Evolutionary conservation across 2,329 filamentous ascomycete species (phyloP).

Genomic region (Diaporthe citri): DNA sequence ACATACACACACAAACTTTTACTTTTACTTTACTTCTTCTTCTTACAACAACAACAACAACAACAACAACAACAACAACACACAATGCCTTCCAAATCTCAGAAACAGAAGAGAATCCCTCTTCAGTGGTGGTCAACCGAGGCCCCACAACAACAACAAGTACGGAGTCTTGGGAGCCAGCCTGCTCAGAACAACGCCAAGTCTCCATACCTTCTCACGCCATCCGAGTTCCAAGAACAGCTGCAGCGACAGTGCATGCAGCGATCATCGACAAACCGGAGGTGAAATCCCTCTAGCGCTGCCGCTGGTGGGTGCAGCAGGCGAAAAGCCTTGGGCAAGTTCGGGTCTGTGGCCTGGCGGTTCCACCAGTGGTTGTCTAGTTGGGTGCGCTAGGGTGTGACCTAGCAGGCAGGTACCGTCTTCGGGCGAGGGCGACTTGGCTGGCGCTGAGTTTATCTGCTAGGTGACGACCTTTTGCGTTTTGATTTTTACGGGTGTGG

Average conservation of each 20-base stretch:
- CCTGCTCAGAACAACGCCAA: not conserved
- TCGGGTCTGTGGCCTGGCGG: not conserved
- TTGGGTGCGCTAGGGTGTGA: not conserved
- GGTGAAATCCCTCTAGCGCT: not conserved
- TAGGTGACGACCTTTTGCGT: not conserved
- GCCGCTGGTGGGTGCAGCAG: slow-evolving; percentile 4
- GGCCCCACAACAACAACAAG: not conserved
- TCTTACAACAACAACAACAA: not conserved
- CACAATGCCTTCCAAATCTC: slow-evolving; percentile 2
- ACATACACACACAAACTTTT: not conserved
- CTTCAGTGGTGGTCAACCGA: slow-evolving; percentile 6
- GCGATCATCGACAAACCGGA: not conserved
- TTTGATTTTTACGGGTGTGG: too few species aligned
- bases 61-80: not conserved
- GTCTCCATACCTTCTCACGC: not conserved
- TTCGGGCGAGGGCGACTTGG: too few species aligned
- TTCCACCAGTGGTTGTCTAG: not conserved
- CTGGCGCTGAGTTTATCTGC: too few species aligned
- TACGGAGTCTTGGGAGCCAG: not conserved
- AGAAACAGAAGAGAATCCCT: not conserved
- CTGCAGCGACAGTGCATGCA: not conserved
- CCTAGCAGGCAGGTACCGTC: too few species aligned
- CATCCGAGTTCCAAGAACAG: not conserved
- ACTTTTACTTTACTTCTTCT: not conserved
- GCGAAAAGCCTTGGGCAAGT: not conserved